Evolutionary conservation across 176 grass and related monocot genomes (phyloP).

Genomic region (Hyparrhenia diplandra): DNA sequence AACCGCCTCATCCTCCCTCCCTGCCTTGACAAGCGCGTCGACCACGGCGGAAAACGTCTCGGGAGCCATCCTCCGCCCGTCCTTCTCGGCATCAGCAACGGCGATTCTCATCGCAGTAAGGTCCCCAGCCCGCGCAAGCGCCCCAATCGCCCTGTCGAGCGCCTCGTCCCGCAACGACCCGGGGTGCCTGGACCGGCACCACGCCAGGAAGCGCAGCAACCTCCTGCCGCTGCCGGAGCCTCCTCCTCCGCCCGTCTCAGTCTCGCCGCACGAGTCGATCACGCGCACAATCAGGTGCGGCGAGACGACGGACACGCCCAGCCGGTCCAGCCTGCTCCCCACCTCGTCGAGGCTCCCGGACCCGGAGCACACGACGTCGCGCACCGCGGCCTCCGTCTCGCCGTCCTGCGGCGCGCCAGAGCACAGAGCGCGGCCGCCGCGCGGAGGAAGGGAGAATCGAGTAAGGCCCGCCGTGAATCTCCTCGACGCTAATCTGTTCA

Average conservation of each 20-base stretch:
- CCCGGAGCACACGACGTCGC: conserved; percentile 30
- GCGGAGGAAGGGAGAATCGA: background rate
- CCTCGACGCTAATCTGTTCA: background rate
- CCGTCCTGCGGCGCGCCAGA: background rate
- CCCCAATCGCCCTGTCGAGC: conserved; percentile 42
- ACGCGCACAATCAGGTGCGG: conserved; percentile 28
- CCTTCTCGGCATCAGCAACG: conserved; percentile 31
- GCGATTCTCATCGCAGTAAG: conserved; percentile 53
- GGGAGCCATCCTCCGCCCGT: conserved; percentile 29
- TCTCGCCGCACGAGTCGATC: conserved; percentile 37
- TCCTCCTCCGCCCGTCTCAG: background rate
- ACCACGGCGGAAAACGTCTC: conserved; percentile 49
- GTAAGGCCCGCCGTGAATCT: background rate
- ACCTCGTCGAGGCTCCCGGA: conserved; percentile 64
- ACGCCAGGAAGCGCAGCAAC: conserved; percentile 59
- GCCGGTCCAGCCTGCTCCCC: conserved; percentile 26
- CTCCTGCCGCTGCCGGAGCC: conserved; percentile 28
- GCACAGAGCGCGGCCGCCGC: conserved; percentile 14
- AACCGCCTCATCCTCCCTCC: conserved; percentile 49
- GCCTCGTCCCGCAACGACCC: background rate
- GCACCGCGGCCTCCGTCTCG: conserved; percentile 18
- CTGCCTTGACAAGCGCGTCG: conserved; percentile 45
- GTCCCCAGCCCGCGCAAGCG: conserved; percentile 42
- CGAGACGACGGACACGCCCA: conserved; percentile 30
- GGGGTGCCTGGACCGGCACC: conserved; percentile 47